phyloP scores from a whole-genome alignment of 306 rosid genomes.

The Rubus idaeus region DNA sequence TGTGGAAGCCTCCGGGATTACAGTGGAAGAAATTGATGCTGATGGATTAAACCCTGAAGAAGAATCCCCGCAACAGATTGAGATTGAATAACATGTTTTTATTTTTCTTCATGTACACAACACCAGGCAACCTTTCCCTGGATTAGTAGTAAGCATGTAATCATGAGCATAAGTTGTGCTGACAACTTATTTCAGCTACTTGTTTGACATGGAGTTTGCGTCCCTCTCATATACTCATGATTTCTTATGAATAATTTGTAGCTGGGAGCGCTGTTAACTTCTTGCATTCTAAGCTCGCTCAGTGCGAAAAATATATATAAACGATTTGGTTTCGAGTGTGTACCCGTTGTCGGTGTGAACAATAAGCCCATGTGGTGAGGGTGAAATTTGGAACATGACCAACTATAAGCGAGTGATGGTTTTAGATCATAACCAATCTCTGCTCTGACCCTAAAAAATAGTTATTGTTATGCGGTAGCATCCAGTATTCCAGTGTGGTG shows the following conservation, averaged over 20 bases:
- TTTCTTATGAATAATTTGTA: not conserved
- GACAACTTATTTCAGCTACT: not conserved
- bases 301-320: too few species aligned
- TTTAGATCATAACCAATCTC: too few species aligned
- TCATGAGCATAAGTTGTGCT: not conserved
- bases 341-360: not conserved
- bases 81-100: conserved; percentile 56
- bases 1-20: conserved; percentile 70
- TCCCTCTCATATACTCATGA: too few species aligned
- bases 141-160: conserved; percentile 9
- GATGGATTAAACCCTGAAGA: conserved; percentile 45
- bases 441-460: too few species aligned
- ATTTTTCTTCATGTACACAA: not conserved
- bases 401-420: too few species aligned
- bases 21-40: conserved; percentile 49
- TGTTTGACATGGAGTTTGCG: not conserved
- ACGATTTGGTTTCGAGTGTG: not conserved
- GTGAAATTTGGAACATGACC: too few species aligned
- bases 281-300: not conserved
- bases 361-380: not conserved
- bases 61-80: conserved; percentile 72
- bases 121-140: not conserved
- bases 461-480: too few species aligned
- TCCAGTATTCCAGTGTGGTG: too few species aligned
- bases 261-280: not conserved